Conservation (phyloP, 768 basidiomycete genomes). For the Suillus variegatus region DNA sequence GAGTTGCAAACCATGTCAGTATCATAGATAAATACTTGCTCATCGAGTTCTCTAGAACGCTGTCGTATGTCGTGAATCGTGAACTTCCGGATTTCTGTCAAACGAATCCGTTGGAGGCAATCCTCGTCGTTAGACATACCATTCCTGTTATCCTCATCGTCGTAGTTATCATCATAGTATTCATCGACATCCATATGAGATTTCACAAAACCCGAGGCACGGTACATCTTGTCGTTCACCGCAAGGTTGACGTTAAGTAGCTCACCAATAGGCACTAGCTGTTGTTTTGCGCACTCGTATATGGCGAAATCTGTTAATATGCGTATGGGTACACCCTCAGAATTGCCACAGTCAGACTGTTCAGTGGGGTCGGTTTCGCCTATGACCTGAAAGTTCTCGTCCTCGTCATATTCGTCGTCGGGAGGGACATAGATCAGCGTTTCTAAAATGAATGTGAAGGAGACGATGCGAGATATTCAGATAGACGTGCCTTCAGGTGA, state of each 20-base stretch:
- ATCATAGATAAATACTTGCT: slow-evolving; percentile 35
- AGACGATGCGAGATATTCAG: not conserved
- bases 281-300: slow-evolving; percentile 41
- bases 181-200: slow-evolving; percentile 36
- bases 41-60: slow-evolving; percentile 37
- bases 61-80: slow-evolving; percentile 43
- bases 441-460: not conserved
- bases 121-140: slow-evolving; percentile 5
- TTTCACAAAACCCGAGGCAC: slow-evolving; percentile 41
- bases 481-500: not conserved
- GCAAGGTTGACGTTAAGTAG: slow-evolving; percentile 36
- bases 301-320: slow-evolving; percentile 54
- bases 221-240: slow-evolving; percentile 27
- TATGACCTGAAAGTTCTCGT: slow-evolving; percentile 40
- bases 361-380: slow-evolving; percentile 41
- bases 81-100: slow-evolving; percentile 48
- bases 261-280: slow-evolving; percentile 42
- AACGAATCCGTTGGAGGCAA: slow-evolving; percentile 34
- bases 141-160: slow-evolving; percentile 17
- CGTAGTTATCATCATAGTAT: slow-evolving; percentile 26
- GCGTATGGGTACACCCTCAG: slow-evolving; percentile 55
- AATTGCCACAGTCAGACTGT: slow-evolving; percentile 26
- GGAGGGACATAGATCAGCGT: slow-evolving; percentile 11
- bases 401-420: slow-evolving; percentile 40
- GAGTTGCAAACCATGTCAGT: not conserved